Percentiles rank a stretch among this genome's conserved stretches.
These are phyloP conservation scores for Populus tomentosa DNA, from an alignment of 441 rosid genomes.

Conservation along the genomic window DNA sequence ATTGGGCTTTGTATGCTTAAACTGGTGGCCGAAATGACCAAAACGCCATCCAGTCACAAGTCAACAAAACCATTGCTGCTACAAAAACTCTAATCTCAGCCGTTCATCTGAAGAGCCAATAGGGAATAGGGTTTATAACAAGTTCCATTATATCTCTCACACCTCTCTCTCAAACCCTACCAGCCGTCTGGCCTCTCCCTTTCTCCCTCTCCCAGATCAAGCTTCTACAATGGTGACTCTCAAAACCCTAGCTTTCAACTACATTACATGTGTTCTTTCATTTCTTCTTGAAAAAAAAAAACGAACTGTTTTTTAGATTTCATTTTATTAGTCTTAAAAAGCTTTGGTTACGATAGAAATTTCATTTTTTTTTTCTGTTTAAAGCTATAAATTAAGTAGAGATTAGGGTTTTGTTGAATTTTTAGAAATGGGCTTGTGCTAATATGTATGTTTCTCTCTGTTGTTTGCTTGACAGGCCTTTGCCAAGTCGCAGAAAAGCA, in stretches of 20 bases:
- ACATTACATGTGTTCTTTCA: not conserved
- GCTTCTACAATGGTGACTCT: not conserved
- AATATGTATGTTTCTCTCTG: not conserved
- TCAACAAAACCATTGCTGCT: not conserved
- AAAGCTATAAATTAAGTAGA: not conserved
- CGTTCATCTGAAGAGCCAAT: not conserved
- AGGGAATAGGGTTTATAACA: not conserved
- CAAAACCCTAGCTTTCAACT: not conserved
- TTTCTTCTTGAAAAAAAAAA: not conserved
- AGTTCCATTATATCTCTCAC: not conserved
- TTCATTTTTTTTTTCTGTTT: not conserved
- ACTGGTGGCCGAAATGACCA: not conserved
- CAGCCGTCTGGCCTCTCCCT: not conserved
- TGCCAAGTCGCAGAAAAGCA: constrained; percentile 66
- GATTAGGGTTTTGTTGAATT: not conserved
- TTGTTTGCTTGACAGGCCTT: constrained; percentile 37
- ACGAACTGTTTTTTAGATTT: not conserved
- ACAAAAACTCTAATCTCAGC: not conserved
- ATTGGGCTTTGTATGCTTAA: not conserved
- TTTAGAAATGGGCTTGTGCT: not conserved
- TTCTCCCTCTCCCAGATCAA: not conserved
- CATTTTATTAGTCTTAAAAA: not conserved
- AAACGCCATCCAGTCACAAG: not conserved
- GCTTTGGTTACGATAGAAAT: not conserved
- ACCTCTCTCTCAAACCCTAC: not conserved